Conservation (phyloP, 768 basidiomycete genomes). For the Serendipita vermifera region DNA sequence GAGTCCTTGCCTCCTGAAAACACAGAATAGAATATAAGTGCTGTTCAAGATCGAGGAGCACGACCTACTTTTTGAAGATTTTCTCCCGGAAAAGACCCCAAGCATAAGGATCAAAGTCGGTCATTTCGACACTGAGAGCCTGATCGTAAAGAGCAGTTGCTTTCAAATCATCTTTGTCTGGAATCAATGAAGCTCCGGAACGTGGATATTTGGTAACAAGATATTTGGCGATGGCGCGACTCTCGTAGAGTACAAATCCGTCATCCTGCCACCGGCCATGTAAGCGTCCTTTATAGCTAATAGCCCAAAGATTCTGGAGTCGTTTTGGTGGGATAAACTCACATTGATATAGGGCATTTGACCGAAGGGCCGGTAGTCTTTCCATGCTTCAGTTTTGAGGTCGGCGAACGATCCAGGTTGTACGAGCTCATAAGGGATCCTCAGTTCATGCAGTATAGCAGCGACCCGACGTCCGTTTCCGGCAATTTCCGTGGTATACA, state of each 20-base stretch:
- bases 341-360: constrained; percentile 43
- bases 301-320: too few relatives aligned
- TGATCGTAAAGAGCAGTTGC: constrained; percentile 30
- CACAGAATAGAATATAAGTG: too few relatives aligned
- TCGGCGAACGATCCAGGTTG: constrained; percentile 34
- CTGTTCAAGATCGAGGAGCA: not conserved
- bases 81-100: constrained; percentile 33
- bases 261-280: constrained; percentile 39
- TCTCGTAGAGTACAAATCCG: constrained; percentile 49
- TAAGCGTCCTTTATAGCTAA: too few relatives aligned
- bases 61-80: constrained; percentile 36
- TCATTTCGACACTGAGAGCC: constrained; percentile 34
- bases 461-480: constrained; percentile 42
- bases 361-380: constrained; percentile 59
- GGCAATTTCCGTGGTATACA: constrained; percentile 27
- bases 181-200: constrained; percentile 40
- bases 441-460: constrained; percentile 39
- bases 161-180: constrained; percentile 25
- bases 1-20: constrained; percentile 2
- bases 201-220: constrained; percentile 38
- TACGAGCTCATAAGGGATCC: constrained; percentile 41
- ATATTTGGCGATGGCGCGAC: constrained; percentile 49
- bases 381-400: too few relatives aligned
- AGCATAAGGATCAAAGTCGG: constrained; percentile 41
- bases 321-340: constrained; percentile 6